Evolutionary conservation across 768 basidiomycete species (phyloP), one percentile per base, ranked within the genome.

Genomic region (Naganishia vishniacii): DNA sequence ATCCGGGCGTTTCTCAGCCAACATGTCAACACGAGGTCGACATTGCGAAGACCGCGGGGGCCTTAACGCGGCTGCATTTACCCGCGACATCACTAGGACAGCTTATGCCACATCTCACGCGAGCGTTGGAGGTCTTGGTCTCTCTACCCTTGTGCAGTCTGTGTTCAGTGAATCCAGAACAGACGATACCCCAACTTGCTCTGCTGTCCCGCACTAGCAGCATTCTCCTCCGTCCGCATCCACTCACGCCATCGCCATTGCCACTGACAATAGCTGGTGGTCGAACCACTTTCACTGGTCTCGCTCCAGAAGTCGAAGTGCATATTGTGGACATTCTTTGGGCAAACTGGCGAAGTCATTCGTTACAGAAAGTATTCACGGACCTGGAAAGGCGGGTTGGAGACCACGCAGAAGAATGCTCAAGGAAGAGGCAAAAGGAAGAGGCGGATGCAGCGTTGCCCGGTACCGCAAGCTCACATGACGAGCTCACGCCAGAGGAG

Each of bases 281-380:
- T 46, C 23, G 41, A 16, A 62, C 48, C 7, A 56, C 45, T 15
- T 32, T 40, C 18, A 66, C 65, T 0, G 65, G 59, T 12, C 41
- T 66, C 9, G 48, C 65, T 28, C 65, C 65, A 9, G 65, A 66
- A 37, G 56, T 66, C 16, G 65, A 66, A 26, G 59, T 60, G 4
- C 65, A 66, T 44, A 66, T 66, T 46, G 32, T 66, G 6, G 65
- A 66, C 42, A 47, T 66, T 20, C 4, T 66, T 7, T 66, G 65
- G 65, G 60, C 58, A 7, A 59, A 42, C 15, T 66, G 65, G 65
- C 16, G 65, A 16, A 47, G 44, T 28, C 28, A 48, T n/a, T 42
- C 59, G 2, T 20, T 60, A 7, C 65, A 66, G 23, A 59, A 66
- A 40, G 42, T 62, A 12, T 60, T 61, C 32, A 34, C 20, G n/a